Evolutionary conservation across 768 basidiomycete genomes (phyloP).

Genomic region (Leccinum aurantiacum): DNA sequence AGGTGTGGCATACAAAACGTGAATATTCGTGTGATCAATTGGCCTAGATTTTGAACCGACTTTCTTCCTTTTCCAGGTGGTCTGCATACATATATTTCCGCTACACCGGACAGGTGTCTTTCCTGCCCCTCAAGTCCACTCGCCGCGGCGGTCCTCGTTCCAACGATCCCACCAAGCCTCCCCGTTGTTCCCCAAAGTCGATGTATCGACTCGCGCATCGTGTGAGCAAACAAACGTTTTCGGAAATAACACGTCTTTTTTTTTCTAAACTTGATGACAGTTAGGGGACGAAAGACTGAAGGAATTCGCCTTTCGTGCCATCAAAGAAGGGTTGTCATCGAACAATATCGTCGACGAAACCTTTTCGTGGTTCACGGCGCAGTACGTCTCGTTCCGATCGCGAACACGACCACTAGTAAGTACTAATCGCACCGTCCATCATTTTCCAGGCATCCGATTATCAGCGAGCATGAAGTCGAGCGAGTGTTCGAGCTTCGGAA

Average conservation of each 20-base stretch:
- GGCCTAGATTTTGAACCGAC: background rate
- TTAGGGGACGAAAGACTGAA: conserved; percentile 27
- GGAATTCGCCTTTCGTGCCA: conserved; percentile 27
- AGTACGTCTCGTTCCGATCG: conserved; percentile 21
- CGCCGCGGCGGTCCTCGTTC: background rate
- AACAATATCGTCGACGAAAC: conserved; percentile 30
- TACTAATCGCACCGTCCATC: conserved; percentile 1
- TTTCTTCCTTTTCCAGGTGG: conserved; percentile 18
- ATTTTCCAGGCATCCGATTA: conserved; percentile 14
- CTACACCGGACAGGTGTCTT: conserved; percentile 31
- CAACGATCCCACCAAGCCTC: background rate
- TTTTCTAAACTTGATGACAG: conserved; percentile 11
- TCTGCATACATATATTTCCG: conserved; percentile 30
- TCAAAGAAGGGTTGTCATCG: conserved; percentile 22
- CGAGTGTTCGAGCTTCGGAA: conserved; percentile 22
- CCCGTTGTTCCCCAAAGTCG: conserved; percentile 37
- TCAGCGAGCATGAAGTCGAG: conserved; percentile 20
- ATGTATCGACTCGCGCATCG: conserved; percentile 37
- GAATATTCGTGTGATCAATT: conserved; percentile 2
- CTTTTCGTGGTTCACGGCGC: conserved; percentile 33
- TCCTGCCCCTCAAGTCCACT: conserved; percentile 26
- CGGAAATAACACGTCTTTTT: background rate
- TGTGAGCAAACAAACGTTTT: conserved; percentile 15
- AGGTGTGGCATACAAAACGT: conserved; percentile 31
- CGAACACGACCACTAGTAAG: accelerated